Percentiles rank a stretch among this genome's conserved stretches.
Evolutionary conservation across 2,329 filamentous ascomycete species (phyloP).

Genomic region (Pseudogymnoascus sp.): DNA sequence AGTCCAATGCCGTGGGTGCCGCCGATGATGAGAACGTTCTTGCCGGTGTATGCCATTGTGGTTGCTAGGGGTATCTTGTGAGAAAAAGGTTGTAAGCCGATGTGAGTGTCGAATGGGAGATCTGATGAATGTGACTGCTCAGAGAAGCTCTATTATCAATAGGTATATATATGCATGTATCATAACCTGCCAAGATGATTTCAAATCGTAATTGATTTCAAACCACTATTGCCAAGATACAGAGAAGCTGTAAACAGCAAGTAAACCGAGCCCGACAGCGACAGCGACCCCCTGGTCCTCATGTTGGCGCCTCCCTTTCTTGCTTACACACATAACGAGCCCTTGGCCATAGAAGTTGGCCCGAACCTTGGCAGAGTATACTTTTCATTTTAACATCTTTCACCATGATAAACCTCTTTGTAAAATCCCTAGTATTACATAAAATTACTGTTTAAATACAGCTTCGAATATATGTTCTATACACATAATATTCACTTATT

Average conservation of each 20-base stretch:
- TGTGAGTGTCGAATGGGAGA: neutral
- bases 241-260: neutral
- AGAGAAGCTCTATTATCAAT: neutral
- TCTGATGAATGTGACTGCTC: neutral
- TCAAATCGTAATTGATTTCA: neutral
- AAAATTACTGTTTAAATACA: neutral
- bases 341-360: neutral
- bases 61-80: neutral
- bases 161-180: neutral
- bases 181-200: neutral
- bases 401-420: neutral
- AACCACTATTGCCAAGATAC: neutral
- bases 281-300: neutral
- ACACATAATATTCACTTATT: neutral
- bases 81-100: neutral
- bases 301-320: neutral
- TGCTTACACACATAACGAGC: neutral
- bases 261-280: neutral
- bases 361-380: neutral
- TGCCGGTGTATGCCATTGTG: constrained; percentile 17
- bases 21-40: constrained; percentile 52
- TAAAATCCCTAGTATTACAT: neutral
- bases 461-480: neutral
- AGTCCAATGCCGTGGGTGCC: constrained; percentile 58
- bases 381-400: neutral